Evolutionary conservation across 2,329 filamentous ascomycete species (phyloP).

Genomic region (Aspergillus fumigatus): DNA sequence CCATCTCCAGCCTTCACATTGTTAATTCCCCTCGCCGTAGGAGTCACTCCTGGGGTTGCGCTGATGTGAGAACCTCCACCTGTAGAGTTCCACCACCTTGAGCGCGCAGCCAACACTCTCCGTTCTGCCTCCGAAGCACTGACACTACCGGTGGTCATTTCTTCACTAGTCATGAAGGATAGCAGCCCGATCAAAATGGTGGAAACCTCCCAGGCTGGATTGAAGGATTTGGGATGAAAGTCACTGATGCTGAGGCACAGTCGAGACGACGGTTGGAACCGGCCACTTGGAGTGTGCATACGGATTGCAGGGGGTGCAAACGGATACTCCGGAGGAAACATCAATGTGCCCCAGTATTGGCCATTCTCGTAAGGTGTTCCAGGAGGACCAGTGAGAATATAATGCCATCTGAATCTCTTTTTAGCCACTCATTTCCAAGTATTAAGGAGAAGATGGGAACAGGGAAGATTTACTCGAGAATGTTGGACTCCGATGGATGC

Average conservation of each 20-base stretch:
- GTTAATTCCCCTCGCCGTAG: conserved; percentile 64
- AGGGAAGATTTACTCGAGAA: conserved; percentile 66
- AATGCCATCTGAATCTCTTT: conserved; percentile 66
- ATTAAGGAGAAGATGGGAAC: not conserved
- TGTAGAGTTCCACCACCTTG: conserved; percentile 95
- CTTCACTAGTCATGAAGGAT: conserved; percentile 97
- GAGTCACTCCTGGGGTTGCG: conserved; percentile 47
- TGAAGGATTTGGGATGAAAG: conserved; percentile 97
- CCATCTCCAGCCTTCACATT: conserved; percentile 85
- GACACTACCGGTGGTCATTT: conserved; percentile 94
- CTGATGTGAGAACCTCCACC: conserved; percentile 69
- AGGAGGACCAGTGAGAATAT: conserved; percentile 90
- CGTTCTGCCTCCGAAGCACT: conserved; percentile 73
- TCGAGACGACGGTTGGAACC: conserved; percentile 87
- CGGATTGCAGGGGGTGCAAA: conserved; percentile 96
- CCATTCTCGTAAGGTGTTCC: conserved; percentile 90
- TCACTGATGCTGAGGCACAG: conserved; percentile 95
- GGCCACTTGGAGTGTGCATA: conserved; percentile 96
- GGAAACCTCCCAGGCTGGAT: conserved; percentile 95
- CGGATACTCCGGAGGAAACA: conserved; percentile 94
- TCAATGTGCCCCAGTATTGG: conserved; percentile 96
- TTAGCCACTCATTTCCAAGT: conserved; percentile 8
- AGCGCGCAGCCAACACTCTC: conserved; percentile 68
- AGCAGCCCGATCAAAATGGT: conserved; percentile 92
- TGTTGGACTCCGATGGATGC: conserved; percentile 85